Evolutionary conservation across 1,284 basidiomycete genomes (phyloP).

Genomic region (Coniophora puteana): DNA sequence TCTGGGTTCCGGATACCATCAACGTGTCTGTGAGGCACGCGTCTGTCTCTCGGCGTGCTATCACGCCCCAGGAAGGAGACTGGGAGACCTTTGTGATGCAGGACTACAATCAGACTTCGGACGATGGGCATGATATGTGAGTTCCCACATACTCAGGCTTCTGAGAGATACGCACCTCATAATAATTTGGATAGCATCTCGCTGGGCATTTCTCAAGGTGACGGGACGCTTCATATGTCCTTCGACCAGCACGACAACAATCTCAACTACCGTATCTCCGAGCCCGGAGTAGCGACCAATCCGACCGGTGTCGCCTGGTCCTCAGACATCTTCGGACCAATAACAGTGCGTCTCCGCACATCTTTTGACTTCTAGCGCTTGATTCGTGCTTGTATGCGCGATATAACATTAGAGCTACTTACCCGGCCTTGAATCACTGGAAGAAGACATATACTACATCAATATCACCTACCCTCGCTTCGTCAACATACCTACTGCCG

Average conservation of each 20-base stretch:
- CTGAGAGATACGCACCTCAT: not conserved
- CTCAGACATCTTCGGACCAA: slow-evolving; percentile 23
- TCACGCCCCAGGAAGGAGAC: slow-evolving; percentile 11
- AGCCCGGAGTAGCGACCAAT: slow-evolving; percentile 27
- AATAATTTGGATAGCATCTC: slow-evolving; percentile 30
- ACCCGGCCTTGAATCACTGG: slow-evolving; percentile 33
- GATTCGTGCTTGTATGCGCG: not conserved
- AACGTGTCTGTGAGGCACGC: slow-evolving; percentile 36
- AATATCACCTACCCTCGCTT: slow-evolving; percentile 42
- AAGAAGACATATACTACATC: slow-evolving; percentile 31
- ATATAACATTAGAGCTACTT: slow-evolving; percentile 34
- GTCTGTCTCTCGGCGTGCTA: slow-evolving; percentile 26
- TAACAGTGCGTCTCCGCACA: slow-evolving; percentile 2
- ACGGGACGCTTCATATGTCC: slow-evolving; percentile 38
- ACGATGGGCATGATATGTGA: slow-evolving; percentile 41
- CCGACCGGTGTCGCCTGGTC: slow-evolving; percentile 25
- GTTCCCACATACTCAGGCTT: slow-evolving; percentile 3
- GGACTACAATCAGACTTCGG: slow-evolving; percentile 39
- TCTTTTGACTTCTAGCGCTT: slow-evolving; percentile 4
- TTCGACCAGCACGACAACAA: slow-evolving; percentile 42
- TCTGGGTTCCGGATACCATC: slow-evolving; percentile 27
- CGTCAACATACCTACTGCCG: slow-evolving; percentile 22
- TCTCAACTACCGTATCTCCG: slow-evolving; percentile 36
- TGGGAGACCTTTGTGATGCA: slow-evolving; percentile 36
- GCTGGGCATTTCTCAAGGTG: slow-evolving; percentile 36